These are phyloP conservation scores for Pyrenula massariospora DNA, from an alignment of 495 filamentous ascomycete species.

Conservation along the genomic window DNA sequence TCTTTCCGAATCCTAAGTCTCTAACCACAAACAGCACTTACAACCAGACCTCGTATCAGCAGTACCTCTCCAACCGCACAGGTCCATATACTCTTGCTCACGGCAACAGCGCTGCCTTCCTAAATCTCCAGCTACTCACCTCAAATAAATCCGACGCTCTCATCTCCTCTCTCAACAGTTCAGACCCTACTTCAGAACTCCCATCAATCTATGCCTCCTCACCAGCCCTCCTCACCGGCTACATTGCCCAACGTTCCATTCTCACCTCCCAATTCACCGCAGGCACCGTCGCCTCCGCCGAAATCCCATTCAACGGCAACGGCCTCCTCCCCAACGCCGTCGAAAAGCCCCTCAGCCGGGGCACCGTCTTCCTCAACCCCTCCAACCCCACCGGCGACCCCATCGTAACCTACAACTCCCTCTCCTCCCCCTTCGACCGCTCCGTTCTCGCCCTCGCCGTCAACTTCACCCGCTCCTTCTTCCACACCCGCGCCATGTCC, in stretches of 20 bases:
- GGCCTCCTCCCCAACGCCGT: neutral
- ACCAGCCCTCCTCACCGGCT: neutral
- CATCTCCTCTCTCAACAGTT: neutral
- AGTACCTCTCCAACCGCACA: neutral
- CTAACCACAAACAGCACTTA: neutral
- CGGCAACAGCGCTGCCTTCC: neutral
- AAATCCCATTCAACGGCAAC: neutral
- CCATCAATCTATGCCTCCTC: neutral
- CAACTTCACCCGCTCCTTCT: constrained; percentile 26
- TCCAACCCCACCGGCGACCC: constrained; percentile 5
- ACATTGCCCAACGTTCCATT: neutral
- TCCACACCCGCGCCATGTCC: neutral
- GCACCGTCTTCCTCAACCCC: constrained; percentile 13
- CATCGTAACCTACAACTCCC: constrained; percentile 25
- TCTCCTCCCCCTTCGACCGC: constrained; percentile 29
- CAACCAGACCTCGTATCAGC: neutral
- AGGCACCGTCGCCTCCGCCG: neutral
- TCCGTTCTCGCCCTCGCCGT: constrained; percentile 31
- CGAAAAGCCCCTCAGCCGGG: constrained; percentile 8
- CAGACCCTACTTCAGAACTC: neutral
- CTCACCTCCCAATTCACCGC: neutral
- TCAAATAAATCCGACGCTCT: neutral
- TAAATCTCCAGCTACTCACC: neutral
- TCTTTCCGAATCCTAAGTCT: neutral
- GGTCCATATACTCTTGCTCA: neutral